phyloP scores from a whole-genome alignment of 2,329 filamentous ascomycete genomes.

The Capronia coronata region DNA sequence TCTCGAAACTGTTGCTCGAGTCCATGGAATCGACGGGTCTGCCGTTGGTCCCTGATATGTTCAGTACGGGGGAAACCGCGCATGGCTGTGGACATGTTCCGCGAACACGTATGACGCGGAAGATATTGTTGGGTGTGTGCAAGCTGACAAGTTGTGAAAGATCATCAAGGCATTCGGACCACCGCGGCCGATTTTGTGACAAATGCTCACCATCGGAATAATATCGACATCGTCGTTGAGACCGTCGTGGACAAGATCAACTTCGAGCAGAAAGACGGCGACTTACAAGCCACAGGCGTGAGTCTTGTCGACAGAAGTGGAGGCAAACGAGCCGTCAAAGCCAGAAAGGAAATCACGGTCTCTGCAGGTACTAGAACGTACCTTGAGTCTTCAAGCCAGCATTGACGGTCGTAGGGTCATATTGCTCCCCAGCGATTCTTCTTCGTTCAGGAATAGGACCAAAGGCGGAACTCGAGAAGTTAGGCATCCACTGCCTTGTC shows the following conservation, averaged over 20 bases:
- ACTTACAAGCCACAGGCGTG: conserved; percentile 35
- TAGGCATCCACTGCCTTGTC: conserved; percentile 42
- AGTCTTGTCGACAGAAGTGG: conserved; percentile 40
- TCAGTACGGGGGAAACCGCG: conserved; percentile 47
- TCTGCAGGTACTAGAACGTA: conserved; percentile 28
- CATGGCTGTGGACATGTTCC: conserved; percentile 53
- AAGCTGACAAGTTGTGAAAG: conserved; percentile 26
- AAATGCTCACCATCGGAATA: conserved; percentile 38
- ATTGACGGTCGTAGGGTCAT: conserved; percentile 35
- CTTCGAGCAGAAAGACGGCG: conserved; percentile 33
- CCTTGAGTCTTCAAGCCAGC: background rate
- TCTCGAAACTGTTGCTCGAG: conserved; percentile 50
- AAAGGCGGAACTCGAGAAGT: conserved; percentile 37
- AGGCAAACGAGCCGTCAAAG: conserved; percentile 34
- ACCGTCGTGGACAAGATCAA: conserved; percentile 50
- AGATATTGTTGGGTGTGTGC: background rate
- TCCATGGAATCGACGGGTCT: conserved; percentile 52
- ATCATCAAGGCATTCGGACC: conserved; percentile 47
- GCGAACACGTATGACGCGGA: conserved; percentile 35
- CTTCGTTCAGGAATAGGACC: conserved; percentile 50
- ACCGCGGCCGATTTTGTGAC: conserved; percentile 51
- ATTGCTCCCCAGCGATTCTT: conserved; percentile 49
- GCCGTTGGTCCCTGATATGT: conserved; percentile 54
- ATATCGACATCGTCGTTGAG: conserved; percentile 46
- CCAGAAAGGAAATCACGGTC: conserved; percentile 41